Base-by-base conservation (phyloP, 129 eudicot species). In the Saussurea involucrata region DNA sequence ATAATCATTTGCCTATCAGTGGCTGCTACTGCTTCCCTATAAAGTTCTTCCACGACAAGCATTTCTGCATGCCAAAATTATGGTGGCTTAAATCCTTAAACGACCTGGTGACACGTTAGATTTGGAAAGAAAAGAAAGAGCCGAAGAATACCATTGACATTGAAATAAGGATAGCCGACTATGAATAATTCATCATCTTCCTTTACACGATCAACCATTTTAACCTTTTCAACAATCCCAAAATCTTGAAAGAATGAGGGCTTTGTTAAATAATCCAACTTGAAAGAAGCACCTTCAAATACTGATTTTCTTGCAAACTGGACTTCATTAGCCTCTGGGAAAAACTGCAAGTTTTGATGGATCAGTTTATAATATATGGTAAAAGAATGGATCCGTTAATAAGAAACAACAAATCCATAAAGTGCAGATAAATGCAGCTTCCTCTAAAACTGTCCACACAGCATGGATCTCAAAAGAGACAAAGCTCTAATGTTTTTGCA, bases 41-140 rank as follows among this genome's bases (percentile, higher is more conserved):
- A 94, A 69, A 94, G 93, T 82, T 91, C 98, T 76, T 94, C 98
- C 82, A 94, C 98, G 18, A 94, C 98, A 81, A 94, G 97, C 98
- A 94, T 94, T 81, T 94, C 98, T 94, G 83, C 15, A 76, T 80
- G 70, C 46, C 40, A 77, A 61, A 63, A 65, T 28, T 44, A 60
- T 18, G 68, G 20, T 21, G 34, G 22, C 17, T 58, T 46, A 21
- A 53, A 69, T 17, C 27, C 12, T 44, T 60, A 17, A 70, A 25
- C 27, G 20, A 74, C 13, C 64, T 36, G 28, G 37, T 20, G 6
- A 53, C 2, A 37, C 6, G 27, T 12, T 24, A 76, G 15, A 10
- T 22, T 17, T 5, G 31, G 34, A 69, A 44, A 65, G 60, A 21
- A 78, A 68, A 27, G 22, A 13, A 68, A 78, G 70, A 73, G 69